Conservation (phyloP, 805 yeast genomes). For the Yarrowia bubula region DNA sequence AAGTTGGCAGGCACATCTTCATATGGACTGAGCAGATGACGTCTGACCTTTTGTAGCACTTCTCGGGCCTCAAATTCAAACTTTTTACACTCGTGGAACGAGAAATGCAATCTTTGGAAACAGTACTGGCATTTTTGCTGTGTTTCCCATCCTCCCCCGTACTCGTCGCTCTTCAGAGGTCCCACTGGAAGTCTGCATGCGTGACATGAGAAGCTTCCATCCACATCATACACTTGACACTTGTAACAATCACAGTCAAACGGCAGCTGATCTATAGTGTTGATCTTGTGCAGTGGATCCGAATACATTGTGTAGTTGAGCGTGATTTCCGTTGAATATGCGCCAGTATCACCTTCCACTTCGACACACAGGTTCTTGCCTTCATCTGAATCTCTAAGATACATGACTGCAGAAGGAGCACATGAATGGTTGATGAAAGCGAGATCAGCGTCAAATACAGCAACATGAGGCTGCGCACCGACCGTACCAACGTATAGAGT, state of each 20-base stretch:
- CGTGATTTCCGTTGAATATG: conserved; percentile 1
- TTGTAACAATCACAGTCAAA: conserved; percentile 22
- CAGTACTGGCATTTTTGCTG: conserved; percentile 21
- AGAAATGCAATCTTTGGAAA: conserved; percentile 15
- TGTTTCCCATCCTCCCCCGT: conserved; percentile 22
- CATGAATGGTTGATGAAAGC: conserved; percentile 22
- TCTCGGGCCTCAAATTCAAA: conserved; percentile 6
- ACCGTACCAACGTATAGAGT: conserved; percentile 6
- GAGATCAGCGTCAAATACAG: conserved; percentile 4
- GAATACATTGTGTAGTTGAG: conserved; percentile 20
- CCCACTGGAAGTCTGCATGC: conserved; percentile 19
- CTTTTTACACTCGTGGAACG: background rate
- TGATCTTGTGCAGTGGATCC: conserved; percentile 17
- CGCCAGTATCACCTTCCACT: background rate
- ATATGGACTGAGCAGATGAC: conserved; percentile 1
- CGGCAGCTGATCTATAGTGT: conserved; percentile 2
- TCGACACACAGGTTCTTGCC: conserved; percentile 18
- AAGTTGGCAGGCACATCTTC: conserved; percentile 8
- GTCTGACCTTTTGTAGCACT: conserved; percentile 5
- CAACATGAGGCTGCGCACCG: conserved; percentile 12
- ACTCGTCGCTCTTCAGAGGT: background rate
- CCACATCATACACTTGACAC: conserved; percentile 9
- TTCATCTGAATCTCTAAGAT: background rate
- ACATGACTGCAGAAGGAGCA: conserved; percentile 19
- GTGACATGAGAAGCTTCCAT: conserved; percentile 16